These are phyloP conservation scores for Trichosporon faecale DNA, from an alignment of 1,284 basidiomycete genomes.

Conservation along the genomic window DNA sequence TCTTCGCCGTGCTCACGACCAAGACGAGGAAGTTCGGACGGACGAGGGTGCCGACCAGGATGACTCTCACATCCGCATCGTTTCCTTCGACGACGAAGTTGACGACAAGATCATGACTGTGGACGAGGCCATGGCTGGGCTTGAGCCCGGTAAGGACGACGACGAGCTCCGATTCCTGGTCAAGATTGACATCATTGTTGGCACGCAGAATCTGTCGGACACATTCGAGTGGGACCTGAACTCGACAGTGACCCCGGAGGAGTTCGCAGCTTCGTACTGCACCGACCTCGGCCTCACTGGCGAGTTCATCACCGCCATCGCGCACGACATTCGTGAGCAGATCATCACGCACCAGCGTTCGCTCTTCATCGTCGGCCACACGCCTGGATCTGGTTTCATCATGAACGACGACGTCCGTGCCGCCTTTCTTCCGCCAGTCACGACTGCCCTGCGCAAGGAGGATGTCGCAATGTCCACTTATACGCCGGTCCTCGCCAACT, in stretches of 20 bases:
- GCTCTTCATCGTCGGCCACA: slow-evolving; percentile 84
- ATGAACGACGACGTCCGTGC: slow-evolving; percentile 88
- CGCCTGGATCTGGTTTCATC: slow-evolving; percentile 71
- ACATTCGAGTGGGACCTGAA: slow-evolving; percentile 98
- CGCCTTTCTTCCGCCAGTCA: slow-evolving; percentile 78
- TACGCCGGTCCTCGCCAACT: slow-evolving; percentile 84
- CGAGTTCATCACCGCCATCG: slow-evolving; percentile 94
- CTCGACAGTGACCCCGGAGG: slow-evolving; percentile 75
- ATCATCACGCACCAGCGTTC: slow-evolving; percentile 87
- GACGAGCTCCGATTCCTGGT: slow-evolving; percentile 88
- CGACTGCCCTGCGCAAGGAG: slow-evolving; percentile 62
- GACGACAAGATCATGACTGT: slow-evolving; percentile 46
- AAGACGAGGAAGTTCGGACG: slow-evolving; percentile 34
- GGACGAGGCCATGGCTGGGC: slow-evolving; percentile 43
- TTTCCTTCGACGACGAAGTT: slow-evolving; percentile 27
- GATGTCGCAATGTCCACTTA: slow-evolving; percentile 68
- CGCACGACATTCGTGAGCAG: slow-evolving; percentile 95
- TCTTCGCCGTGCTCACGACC: slow-evolving; percentile 31
- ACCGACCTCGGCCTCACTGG: slow-evolving; percentile 84
- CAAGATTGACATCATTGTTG: slow-evolving; percentile 94
- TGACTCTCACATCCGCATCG: slow-evolving; percentile 29
- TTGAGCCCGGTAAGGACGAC: slow-evolving; percentile 34
- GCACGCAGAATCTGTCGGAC: slow-evolving; percentile 88
- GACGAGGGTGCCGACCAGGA: slow-evolving; percentile 33
- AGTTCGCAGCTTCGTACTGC: slow-evolving; percentile 84